A percentile compares a stretch with the other conserved stretches of the same genome.
Conservation (phyloP, 1,284 basidiomycete genomes). For the Melampsora americana region DNA sequence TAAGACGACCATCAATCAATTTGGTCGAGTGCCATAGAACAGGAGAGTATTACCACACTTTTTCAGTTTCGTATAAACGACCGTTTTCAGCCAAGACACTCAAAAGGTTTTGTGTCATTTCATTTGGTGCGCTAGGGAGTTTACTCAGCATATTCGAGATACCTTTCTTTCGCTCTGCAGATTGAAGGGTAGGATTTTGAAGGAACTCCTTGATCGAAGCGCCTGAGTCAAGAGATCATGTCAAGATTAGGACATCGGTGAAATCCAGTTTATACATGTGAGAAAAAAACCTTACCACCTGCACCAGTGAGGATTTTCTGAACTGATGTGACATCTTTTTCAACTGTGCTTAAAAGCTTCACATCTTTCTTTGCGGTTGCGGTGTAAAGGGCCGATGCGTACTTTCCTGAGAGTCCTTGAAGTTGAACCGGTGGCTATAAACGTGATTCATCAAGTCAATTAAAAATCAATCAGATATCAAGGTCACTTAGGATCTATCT, state of each 20-base stretch:
- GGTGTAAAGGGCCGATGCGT: conserved; percentile 88
- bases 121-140: conserved; percentile 28
- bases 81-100: conserved; percentile 89
- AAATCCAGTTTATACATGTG: neutral
- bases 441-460: no score
- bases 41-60: conserved; percentile 50
- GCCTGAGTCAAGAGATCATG: neutral
- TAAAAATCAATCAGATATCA: no score
- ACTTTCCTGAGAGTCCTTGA: conserved; percentile 68
- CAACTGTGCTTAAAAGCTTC: conserved; percentile 54
- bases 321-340: conserved; percentile 46
- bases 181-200: conserved; percentile 43
- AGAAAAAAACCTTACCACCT: conserved; percentile 30
- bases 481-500: neutral
- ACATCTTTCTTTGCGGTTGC: conserved; percentile 75
- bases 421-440: conserved; percentile 46
- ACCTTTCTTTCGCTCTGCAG: conserved; percentile 37
- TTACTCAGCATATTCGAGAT: conserved; percentile 28
- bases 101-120: conserved; percentile 85
- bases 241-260: neutral
- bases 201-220: conserved; percentile 38
- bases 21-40: neutral
- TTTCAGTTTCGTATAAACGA: conserved; percentile 74
- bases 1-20: neutral
- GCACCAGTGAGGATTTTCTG: conserved; percentile 27